A percentile compares a stretch with the other conserved stretches of the same genome.
Conservation (phyloP, 2,329 filamentous ascomycete species). For the Colletotrichum magnum region DNA sequence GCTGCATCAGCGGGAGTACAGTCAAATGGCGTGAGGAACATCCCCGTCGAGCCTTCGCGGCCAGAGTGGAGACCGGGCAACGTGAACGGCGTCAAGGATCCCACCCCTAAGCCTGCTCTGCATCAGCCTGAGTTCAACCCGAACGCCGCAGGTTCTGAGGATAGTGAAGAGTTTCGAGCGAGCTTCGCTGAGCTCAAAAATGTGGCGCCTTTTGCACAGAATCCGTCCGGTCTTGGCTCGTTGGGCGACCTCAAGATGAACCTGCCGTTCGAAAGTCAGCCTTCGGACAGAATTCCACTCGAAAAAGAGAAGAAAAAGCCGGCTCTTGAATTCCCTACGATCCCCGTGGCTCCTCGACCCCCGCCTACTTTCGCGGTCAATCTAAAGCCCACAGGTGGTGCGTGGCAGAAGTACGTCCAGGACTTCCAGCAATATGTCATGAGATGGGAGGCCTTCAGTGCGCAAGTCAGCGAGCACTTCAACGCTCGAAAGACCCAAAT, state of each 20-base stretch:
- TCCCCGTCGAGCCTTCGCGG: conserved; percentile 70
- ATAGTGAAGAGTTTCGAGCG: conserved; percentile 68
- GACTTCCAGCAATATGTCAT: conserved; percentile 69
- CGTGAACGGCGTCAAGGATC: conserved; percentile 43
- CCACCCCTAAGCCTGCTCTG: conserved; percentile 37
- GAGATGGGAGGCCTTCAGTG: conserved; percentile 59
- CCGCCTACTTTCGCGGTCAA: conserved; percentile 59
- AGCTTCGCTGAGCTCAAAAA: conserved; percentile 70
- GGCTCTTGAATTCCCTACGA: conserved; percentile 60
- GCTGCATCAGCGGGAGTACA: conserved; percentile 42
- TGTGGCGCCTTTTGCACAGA: conserved; percentile 66
- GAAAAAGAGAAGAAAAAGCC: conserved; percentile 51
- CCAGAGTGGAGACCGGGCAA: conserved; percentile 72
- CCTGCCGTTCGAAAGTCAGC: conserved; percentile 69
- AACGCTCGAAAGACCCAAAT: conserved; percentile 63
- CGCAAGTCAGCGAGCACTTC: conserved; percentile 70
- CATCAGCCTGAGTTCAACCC: conserved; percentile 46
- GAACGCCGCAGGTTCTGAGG: conserved; percentile 66
- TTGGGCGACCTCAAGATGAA: conserved; percentile 69
- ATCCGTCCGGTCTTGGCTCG: conserved; percentile 65
- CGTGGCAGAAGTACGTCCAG: conserved; percentile 66
- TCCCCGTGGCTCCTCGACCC: conserved; percentile 65
- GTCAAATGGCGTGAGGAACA: conserved; percentile 61
- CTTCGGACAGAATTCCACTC: conserved; percentile 58
- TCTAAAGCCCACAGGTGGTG: conserved; percentile 57